Evolutionary conservation across 495 filamentous ascomycete genomes (phyloP), one percentile per base, ranked within the genome.

Genomic region (Symbiotaphrina buchneri): DNA sequence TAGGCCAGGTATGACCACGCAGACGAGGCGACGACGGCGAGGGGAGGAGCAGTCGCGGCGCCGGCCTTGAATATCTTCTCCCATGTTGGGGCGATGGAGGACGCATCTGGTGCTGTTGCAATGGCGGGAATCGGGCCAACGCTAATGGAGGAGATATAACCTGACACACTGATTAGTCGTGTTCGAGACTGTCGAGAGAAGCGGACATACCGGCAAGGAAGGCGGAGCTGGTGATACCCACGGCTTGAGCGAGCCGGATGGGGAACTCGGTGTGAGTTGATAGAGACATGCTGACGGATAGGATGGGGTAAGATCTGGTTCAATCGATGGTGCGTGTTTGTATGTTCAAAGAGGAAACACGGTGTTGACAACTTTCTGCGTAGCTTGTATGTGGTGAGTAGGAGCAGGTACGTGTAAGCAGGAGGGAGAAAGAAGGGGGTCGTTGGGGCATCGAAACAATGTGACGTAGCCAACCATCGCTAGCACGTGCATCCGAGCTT

Each of bases 11-110:
- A 68, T 19, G 46, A 41, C 34, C 52, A 62, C 5, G 48, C 40
- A 0, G 51, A 3, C 0, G 50, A 36, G 0, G 54, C 44, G 14
- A 50, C 14, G 10, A 46, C 27, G 0, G 49, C 41, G 4, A 57
- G 32, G 1, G 42, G 22, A 0, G 55, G 51, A 13, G 58, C 47
- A 16, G 46, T 28, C 7, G 23, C 22, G 14, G 42, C 47, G 23
- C 56, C 63, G 2, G 25, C 33, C 20, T 41, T 16, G 43, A 43
- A 59, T 17, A 47, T 35, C 14, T 30, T 35, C 27, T 41, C 26
- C 63, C 62, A 71, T 44, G 70, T 63, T 10, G 36, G 40, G 11
- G 60, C 56, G 29, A 68, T 49, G 7, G 68, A 39, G 0, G 59
- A 53, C 4, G 53, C 43, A 10, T 8, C 41, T 0, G 68, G 68